Evolutionary conservation across 176 grass and related monocot genomes (phyloP), one percentile per base, ranked within the genome.

Genomic region (Oryza coarctata): DNA sequence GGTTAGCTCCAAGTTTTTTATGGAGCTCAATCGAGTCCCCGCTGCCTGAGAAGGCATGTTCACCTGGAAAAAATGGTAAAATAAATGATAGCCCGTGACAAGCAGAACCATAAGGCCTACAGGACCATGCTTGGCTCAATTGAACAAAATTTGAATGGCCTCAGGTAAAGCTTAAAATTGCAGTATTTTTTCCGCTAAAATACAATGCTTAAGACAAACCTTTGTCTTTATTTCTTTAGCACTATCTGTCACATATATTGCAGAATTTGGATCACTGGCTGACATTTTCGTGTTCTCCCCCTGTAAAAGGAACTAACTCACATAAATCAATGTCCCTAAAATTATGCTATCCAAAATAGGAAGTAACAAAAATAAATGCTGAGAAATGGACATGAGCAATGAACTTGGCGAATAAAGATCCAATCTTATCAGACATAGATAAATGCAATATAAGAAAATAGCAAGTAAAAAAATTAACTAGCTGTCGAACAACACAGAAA

Each of bases 201-300:
- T 84, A 74, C 0, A 68, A 84, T 52, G 28, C 68, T 61, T 25
- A 63, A 50, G 73, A 49, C 79, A 84, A 15, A 93, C 96, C 96
- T 99, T 99, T 50, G 65, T 93, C 34, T 87, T 95, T 85, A 99
- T 99, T 60, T 95, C 85, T 90, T 99, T 94, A 64, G 73, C 23
- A 71, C 76, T 92, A 90, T 99, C 91, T 34, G 96, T 99, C 63
- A 99, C 96, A 65, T 99, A 99, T 74, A 99, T 99, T 38, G 96
- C 96, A 36, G 96, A 99, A 86, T 95, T 95, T 40, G 93, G 63
- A 70, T 99, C 96, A 85, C 96, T 99, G 29, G 96, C 96, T 27
- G 96, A 99, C 96, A 99, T 99, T 83, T 98, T 99, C 7, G 89
- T 94, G 27, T 94, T 93, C 87, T 99, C 96, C 11, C 93, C 96